Evolutionary conservation across 1,284 basidiomycete genomes (phyloP), one percentile per base, ranked within the genome.

Genomic region (Sporisorium graminicola): DNA sequence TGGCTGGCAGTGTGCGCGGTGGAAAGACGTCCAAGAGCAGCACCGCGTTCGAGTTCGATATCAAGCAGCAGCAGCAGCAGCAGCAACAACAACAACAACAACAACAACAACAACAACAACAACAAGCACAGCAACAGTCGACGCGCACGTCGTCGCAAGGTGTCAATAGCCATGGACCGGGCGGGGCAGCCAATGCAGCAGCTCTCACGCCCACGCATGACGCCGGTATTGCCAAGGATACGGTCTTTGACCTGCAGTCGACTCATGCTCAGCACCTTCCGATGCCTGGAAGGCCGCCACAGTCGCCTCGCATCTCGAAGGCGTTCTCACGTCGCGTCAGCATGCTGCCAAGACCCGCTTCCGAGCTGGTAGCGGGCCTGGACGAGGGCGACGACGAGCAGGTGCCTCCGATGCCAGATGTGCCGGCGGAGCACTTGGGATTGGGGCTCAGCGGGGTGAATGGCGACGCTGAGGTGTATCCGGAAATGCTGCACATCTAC

Each of bases 191-290:
- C 29, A 50, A 40, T 26, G 31, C 58, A 16, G 29, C 29, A 31
- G 31, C 50, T 13, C 50, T 65, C n/a, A 42, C 59, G 3, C 43
- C 59, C 1, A 63, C 62, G 0, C 74, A 67, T 29, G 68, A 76
- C 35, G 68, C 65, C 1, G 74, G 68, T 14, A 71, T 82, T 27
- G 77, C 74, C n/a, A 65, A 65, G 53, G 80, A 83, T 31, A 74
- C 80, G 13, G 68, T 75, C 4, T 83, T 83, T 40, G 82, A 83
- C 46, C 71, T 83, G 40, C 82, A 83, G 29, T 74, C 70, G n/a
- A 65, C 67, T 22, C 73, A 75, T 20, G 67, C 76, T 1, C 66
- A 75, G 13, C 66, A 66, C 4, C 73, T 55, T 12, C 74, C 70
- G 0, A 69, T 63, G 20, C 65, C 63, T 5, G 74, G 68, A 14